Percentiles rank a stretch among this genome's conserved stretches.
Evolutionary conservation across 129 eudicot genomes (phyloP).

Genomic region (carrot (Daucus carota)): DNA sequence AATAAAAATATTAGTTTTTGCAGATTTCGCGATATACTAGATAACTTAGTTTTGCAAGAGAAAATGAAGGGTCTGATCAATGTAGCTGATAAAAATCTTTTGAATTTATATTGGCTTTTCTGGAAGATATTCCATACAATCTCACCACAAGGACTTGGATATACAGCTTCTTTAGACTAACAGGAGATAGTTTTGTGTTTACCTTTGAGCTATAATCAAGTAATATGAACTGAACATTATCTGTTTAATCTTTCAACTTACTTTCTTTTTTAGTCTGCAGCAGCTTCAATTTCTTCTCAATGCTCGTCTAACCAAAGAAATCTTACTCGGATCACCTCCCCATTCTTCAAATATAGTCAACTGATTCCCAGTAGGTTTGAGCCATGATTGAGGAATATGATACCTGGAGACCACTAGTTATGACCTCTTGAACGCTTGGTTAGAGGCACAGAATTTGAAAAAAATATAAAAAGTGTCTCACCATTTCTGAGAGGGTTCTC

Average conservation of each 20-base stretch:
- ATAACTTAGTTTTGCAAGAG: not conserved
- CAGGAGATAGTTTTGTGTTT: not conserved
- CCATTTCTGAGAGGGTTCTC: slow-evolving; percentile 89
- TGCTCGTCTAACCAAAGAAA: slow-evolving; percentile 54
- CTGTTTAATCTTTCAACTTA: not conserved
- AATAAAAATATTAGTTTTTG: not conserved
- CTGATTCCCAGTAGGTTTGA: slow-evolving; percentile 53
- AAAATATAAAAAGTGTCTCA: not conserved
- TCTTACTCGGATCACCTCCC: slow-evolving; percentile 73
- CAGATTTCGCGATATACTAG: not conserved
- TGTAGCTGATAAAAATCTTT: not conserved
- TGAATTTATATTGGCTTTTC: not conserved
- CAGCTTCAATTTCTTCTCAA: slow-evolving; percentile 1
- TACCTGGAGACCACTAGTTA: not conserved
- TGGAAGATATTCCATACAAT: not conserved
- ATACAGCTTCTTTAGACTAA: not conserved
- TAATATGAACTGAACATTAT: not conserved
- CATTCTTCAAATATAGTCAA: slow-evolving; percentile 75
- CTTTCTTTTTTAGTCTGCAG: not conserved
- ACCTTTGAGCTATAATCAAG: not conserved
- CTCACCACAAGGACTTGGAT: not conserved
- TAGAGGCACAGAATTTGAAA: not conserved
- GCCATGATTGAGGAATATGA: slow-evolving; percentile 15
- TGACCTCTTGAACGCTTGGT: not conserved
- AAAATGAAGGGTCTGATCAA: not conserved